Percentiles rank a stretch among this genome's conserved stretches.
phyloP scores from a whole-genome alignment of 179 eudicot species.

The Gypsophila paniculata region DNA sequence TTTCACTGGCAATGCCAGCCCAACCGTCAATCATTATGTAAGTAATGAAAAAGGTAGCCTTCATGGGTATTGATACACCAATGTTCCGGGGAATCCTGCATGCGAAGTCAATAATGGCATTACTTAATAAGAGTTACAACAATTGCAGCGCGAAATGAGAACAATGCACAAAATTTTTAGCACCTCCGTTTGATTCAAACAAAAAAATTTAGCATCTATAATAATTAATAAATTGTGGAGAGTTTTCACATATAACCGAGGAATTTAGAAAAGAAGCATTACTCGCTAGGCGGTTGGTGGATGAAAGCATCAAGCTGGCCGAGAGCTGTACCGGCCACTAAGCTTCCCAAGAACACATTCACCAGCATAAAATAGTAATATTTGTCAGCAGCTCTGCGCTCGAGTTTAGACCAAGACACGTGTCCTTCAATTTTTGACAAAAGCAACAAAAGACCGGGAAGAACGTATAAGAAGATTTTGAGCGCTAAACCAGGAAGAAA shows the following conservation, averaged over 20 bases:
- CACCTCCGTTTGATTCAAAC: background rate
- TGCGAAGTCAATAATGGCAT: conserved; percentile 10
- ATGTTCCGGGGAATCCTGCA: conserved; percentile 78
- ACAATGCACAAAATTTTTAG: background rate
- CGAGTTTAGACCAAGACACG: conserved; percentile 63
- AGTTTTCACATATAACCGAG: background rate
- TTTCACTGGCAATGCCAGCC: conserved; percentile 94
- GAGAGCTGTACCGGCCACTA: conserved; percentile 83
- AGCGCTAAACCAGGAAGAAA: conserved; percentile 95
- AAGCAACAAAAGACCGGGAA: conserved; percentile 71
- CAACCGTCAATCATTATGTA: conserved; percentile 98
- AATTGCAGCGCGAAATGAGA: too few relatives aligned
- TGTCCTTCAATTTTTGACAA: conserved; percentile 96
- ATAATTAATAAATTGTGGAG: too few relatives aligned
- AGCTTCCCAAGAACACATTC: conserved; percentile 93
- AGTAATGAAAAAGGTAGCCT: conserved; percentile 95
- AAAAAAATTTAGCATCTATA: background rate
- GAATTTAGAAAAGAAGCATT: conserved; percentile 26
- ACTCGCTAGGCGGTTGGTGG: conserved; percentile 82
- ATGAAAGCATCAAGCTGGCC: conserved; percentile 82
- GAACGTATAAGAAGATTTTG: conserved; percentile 68
- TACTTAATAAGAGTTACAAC: background rate
- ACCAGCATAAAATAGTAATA: conserved; percentile 94
- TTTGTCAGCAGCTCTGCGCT: conserved; percentile 81
- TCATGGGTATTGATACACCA: conserved; percentile 93